A percentile compares a stretch with the other conserved stretches of the same genome.
These are phyloP conservation scores for Marasmius oreades DNA, from an alignment of 1,284 basidiomycete genomes.

Conservation along the genomic window DNA sequence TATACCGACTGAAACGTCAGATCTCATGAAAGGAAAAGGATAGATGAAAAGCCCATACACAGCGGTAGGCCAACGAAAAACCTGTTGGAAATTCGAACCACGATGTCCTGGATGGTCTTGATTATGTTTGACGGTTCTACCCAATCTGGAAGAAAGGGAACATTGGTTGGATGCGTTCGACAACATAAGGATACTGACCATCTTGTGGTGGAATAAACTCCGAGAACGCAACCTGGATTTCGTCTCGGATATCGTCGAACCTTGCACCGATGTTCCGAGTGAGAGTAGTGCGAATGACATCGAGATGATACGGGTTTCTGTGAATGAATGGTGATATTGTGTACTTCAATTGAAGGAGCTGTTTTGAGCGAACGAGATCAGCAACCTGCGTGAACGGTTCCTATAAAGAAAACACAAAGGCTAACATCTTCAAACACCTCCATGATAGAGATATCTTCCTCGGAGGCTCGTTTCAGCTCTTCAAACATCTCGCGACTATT, in stretches of 20 bases:
- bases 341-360: conserved; percentile 26
- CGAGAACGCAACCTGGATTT: conserved; percentile 30
- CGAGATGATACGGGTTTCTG: conserved; percentile 27
- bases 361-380: background rate
- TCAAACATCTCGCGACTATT: background rate
- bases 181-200: background rate
- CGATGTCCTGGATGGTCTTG: conserved; percentile 29
- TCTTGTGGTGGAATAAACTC: conserved; percentile 22
- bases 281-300: conserved; percentile 28
- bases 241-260: conserved; percentile 31
- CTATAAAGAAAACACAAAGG: background rate
- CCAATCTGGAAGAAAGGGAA: conserved; percentile 34
- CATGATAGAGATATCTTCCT: background rate
- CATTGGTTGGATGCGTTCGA: background rate
- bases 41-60: conserved; percentile 21
- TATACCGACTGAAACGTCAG: background rate
- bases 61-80: conserved; percentile 37
- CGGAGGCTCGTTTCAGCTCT: background rate
- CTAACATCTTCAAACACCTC: background rate
- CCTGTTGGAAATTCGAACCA: conserved; percentile 31
- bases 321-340: conserved; percentile 24
- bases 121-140: conserved; percentile 25
- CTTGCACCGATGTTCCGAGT: conserved; percentile 28
- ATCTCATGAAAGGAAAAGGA: background rate
- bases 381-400: too few relatives aligned